Percentiles rank a stretch among this genome's conserved stretches.
Conservation (phyloP, 805 yeast genomes). For the Teunomyces lycoperdinae region DNA sequence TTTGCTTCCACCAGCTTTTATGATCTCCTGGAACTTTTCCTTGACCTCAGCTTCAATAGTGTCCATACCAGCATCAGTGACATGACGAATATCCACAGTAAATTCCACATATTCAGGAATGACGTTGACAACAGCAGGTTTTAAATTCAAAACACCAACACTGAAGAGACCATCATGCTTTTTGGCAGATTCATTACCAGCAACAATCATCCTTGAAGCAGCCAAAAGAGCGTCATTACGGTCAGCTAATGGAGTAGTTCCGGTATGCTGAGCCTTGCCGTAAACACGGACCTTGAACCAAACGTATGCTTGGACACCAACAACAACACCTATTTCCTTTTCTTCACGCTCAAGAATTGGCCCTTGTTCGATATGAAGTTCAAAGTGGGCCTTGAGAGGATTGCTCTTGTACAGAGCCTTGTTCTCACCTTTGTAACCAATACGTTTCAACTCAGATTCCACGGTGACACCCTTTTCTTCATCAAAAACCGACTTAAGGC, state of each 20-base stretch:
- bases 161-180: conserved; percentile 53
- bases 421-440: conserved; percentile 57
- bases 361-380: conserved; percentile 76
- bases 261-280: conserved; percentile 72
- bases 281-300: conserved; percentile 58
- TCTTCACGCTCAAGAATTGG: conserved; percentile 59
- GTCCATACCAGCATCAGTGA: conserved; percentile 40
- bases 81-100: conserved; percentile 60
- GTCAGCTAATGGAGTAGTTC: conserved; percentile 63
- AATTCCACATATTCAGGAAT: conserved; percentile 62
- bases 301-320: conserved; percentile 62
- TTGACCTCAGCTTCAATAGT: conserved; percentile 38
- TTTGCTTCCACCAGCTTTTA: conserved; percentile 26
- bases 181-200: conserved; percentile 54
- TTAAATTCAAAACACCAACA: conserved; percentile 54
- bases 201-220: conserved; percentile 54
- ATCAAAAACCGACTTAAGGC: conserved; percentile 54
- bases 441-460: conserved; percentile 52
- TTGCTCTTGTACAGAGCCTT: conserved; percentile 47
- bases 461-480: conserved; percentile 40
- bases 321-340: conserved; percentile 61
- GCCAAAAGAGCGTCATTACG: conserved; percentile 45
- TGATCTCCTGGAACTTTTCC: conserved; percentile 34
- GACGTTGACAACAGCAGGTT: conserved; percentile 65
- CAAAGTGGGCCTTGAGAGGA: conserved; percentile 68